Conservation (phyloP, 768 basidiomycete species). For the Imleria badia region DNA sequence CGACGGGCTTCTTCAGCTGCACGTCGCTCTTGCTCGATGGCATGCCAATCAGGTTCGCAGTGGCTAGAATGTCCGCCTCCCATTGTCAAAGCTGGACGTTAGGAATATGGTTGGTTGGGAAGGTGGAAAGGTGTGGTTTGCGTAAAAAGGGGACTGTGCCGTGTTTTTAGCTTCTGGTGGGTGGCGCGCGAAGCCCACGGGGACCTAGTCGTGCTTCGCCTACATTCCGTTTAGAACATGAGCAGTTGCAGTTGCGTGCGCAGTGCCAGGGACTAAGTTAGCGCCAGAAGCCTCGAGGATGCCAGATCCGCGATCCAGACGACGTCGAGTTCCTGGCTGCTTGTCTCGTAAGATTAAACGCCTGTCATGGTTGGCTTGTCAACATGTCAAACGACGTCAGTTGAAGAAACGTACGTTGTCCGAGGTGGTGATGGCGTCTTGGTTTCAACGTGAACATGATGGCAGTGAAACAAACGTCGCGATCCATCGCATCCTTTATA, state of each 20-base stretch:
- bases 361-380: too few species aligned
- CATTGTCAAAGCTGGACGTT: conserved; percentile 9
- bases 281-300: neutral
- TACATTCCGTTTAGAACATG: neutral
- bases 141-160: too few species aligned
- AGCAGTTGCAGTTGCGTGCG: neutral
- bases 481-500: neutral
- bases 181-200: neutral
- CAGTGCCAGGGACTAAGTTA: neutral
- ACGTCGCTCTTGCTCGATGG: conserved; percentile 19
- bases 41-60: conserved; percentile 22
- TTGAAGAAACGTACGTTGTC: too few species aligned
- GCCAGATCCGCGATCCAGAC: neutral
- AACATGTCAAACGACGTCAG: too few species aligned
- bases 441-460: too few species aligned
- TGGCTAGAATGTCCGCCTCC: conserved; percentile 28
- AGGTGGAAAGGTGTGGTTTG: neutral
- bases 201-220: neutral
- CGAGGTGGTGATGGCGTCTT: too few species aligned
- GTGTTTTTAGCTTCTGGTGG: neutral
- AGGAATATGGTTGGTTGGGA: neutral
- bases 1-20: conserved; percentile 21
- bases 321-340: too few species aligned
- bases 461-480: too few species aligned
- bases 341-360: too few species aligned